Conservation (phyloP, 75 land plant genomes). For the Pinus taeda region DNA sequence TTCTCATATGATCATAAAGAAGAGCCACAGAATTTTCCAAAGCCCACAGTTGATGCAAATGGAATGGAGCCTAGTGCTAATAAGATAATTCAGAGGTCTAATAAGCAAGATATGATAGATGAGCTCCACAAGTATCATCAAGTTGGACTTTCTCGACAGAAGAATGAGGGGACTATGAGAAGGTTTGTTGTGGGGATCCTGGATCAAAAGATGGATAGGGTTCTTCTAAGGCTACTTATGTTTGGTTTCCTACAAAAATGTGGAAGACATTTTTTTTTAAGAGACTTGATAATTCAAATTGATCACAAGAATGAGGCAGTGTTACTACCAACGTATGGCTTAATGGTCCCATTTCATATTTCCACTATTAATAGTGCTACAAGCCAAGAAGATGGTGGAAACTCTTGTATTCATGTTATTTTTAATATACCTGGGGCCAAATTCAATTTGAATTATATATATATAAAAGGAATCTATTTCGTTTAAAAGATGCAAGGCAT, state of each 20-base stretch:
- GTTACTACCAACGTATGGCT: no score
- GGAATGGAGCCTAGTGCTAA: constrained; percentile 10
- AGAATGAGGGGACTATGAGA: constrained; percentile 48
- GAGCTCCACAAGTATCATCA: constrained; percentile 33
- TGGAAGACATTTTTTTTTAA: no score
- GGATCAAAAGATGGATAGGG: constrained; percentile 33
- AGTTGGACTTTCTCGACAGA: constrained; percentile 35
- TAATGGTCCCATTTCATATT: no score
- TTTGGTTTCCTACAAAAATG: constrained; percentile 35
- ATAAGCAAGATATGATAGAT: constrained; percentile 40
- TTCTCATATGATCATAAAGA: constrained; percentile 43
- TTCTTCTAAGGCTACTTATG: constrained; percentile 14
- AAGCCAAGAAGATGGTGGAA: no score
- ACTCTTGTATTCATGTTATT: no score
- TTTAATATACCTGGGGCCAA: no score
- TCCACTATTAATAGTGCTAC: no score
- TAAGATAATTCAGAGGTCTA: constrained; percentile 28
- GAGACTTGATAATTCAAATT: no score
- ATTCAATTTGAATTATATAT: no score
- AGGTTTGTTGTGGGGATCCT: constrained; percentile 31
- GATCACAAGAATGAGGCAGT: no score
- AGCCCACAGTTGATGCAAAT: constrained; percentile 23
- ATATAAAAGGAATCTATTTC: no score
- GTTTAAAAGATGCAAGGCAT: no score
- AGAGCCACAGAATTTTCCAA: constrained; percentile 31